A percentile compares a stretch with the other conserved stretches of the same genome.
Conservation (phyloP, 495 filamentous ascomycete genomes). For the Aspergillus nanangensis region DNA sequence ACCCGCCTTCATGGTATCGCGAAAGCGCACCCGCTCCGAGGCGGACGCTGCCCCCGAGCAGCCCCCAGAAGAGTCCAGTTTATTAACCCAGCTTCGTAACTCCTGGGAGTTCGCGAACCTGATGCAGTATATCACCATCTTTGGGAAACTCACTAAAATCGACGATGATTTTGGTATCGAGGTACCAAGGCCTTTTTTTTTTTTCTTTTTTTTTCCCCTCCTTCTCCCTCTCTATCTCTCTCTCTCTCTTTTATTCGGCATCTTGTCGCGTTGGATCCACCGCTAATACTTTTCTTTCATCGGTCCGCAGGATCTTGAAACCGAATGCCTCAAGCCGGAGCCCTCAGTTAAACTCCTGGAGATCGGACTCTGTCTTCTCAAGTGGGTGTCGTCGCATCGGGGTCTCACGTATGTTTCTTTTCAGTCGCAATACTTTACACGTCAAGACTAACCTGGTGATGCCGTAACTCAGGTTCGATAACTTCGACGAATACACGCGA, state of each 20-base stretch:
- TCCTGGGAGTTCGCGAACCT: constrained; percentile 95
- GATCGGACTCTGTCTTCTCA: constrained; percentile 84
- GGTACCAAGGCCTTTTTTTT: constrained; percentile 39
- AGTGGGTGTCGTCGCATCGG: constrained; percentile 89
- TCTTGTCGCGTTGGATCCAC: background rate
- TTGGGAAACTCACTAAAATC: constrained; percentile 83
- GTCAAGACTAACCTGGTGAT: background rate
- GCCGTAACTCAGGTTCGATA: constrained; percentile 56
- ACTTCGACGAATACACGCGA: constrained; percentile 92
- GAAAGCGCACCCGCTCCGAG: constrained; percentile 73
- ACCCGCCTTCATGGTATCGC: constrained; percentile 46
- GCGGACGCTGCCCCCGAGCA: constrained; percentile 47
- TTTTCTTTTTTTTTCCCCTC: background rate
- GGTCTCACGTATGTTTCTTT: constrained; percentile 79
- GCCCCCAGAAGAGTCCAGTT: constrained; percentile 42
- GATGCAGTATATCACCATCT: constrained; percentile 87
- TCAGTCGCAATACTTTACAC: background rate
- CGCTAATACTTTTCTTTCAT: too few relatives aligned
- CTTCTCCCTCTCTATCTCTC: background rate
- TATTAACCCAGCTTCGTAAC: constrained; percentile 70
- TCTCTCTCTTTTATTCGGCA: background rate
- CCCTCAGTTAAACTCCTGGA: constrained; percentile 68
- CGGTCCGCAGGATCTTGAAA: constrained; percentile 95
- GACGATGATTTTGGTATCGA: constrained; percentile 83
- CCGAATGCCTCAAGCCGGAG: constrained; percentile 74